Percentiles rank a stretch among this genome's conserved stretches.
These are phyloP conservation scores for Blastobotrys mokoenaii DNA, from an alignment of 805 yeast species.

Conservation along the genomic window DNA sequence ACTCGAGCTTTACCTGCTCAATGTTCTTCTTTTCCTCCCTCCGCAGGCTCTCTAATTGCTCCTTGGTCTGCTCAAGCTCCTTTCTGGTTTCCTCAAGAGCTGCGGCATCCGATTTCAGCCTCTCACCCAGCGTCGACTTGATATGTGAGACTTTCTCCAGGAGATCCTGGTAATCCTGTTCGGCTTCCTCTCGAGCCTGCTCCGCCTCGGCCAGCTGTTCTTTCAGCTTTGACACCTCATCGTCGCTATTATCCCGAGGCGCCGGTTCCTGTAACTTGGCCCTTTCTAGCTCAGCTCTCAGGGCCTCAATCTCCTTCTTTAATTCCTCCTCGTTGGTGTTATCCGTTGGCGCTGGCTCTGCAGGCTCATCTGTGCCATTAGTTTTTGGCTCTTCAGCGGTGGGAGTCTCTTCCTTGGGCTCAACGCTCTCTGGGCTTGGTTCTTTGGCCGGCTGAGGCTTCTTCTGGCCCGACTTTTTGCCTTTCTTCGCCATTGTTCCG, in stretches of 20 bases:
- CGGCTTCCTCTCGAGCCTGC: conserved; percentile 34
- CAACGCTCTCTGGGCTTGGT: too few species aligned
- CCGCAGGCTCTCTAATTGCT: conserved; percentile 25
- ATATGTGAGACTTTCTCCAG: conserved; percentile 31
- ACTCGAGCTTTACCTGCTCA: conserved; percentile 25
- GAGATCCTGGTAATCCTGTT: conserved; percentile 34
- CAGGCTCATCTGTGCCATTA: too few species aligned
- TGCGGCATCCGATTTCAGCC: conserved; percentile 33
- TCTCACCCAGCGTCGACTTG: conserved; percentile 35
- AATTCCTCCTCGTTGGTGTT: conserved; percentile 3
- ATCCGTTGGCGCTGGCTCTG: neutral
- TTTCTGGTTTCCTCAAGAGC: too few species aligned
- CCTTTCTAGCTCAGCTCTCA: too few species aligned
- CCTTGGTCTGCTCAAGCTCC: conserved; percentile 27
- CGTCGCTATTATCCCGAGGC: neutral
- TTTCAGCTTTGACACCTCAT: conserved; percentile 59
- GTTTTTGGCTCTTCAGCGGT: too few species aligned
- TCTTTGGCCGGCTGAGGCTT: too few species aligned
- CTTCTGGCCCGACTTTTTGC: too few species aligned
- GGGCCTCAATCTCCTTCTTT: conserved; percentile 5
- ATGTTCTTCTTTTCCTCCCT: conserved; percentile 32
- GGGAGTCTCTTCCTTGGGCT: too few species aligned
- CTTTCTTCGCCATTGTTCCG: too few species aligned
- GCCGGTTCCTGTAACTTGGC: too few species aligned
- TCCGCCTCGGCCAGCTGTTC: conserved; percentile 47